phyloP scores from a whole-genome alignment of 768 basidiomycete genomes.

The Calocybe indica region DNA sequence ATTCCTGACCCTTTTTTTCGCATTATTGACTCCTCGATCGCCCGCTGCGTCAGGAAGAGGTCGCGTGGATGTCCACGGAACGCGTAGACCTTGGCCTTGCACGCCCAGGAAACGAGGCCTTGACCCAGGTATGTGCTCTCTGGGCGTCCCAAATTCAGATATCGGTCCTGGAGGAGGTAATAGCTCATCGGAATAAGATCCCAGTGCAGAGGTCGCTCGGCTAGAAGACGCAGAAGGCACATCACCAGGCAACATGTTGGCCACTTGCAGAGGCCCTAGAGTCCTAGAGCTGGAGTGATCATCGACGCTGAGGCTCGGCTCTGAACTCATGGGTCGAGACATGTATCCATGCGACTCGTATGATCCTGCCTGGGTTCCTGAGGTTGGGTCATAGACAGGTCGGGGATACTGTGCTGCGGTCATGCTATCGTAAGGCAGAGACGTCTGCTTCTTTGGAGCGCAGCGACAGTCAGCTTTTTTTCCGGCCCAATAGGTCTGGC shows the following conservation, averaged over 20 bases:
- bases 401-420: neutral
- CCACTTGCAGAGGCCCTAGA: slow-evolving; percentile 40
- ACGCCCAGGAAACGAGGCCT: slow-evolving; percentile 27
- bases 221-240: slow-evolving; percentile 26
- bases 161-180: neutral
- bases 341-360: slow-evolving; percentile 14
- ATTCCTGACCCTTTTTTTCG: slow-evolving; percentile 1
- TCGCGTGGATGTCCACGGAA: slow-evolving; percentile 22
- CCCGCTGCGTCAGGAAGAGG: neutral
- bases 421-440: slow-evolving; percentile 10
- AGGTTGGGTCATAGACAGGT: neutral
- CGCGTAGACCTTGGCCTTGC: slow-evolving; percentile 20
- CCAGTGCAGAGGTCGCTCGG: slow-evolving; percentile 17
- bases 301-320: slow-evolving; percentile 12
- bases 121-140: slow-evolving; percentile 13
- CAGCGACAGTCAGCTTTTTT: slow-evolving; percentile 14
- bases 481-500: slow-evolving; percentile 13
- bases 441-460: slow-evolving; percentile 9
- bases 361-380: neutral
- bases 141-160: slow-evolving; percentile 16
- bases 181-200: slow-evolving; percentile 5
- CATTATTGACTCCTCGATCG: neutral
- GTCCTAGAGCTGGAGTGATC: slow-evolving; percentile 26
- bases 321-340: slow-evolving; percentile 23
- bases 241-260: slow-evolving; percentile 45